phyloP scores from a whole-genome alignment of 495 filamentous ascomycete species.

The Penicillium alfredii region DNA sequence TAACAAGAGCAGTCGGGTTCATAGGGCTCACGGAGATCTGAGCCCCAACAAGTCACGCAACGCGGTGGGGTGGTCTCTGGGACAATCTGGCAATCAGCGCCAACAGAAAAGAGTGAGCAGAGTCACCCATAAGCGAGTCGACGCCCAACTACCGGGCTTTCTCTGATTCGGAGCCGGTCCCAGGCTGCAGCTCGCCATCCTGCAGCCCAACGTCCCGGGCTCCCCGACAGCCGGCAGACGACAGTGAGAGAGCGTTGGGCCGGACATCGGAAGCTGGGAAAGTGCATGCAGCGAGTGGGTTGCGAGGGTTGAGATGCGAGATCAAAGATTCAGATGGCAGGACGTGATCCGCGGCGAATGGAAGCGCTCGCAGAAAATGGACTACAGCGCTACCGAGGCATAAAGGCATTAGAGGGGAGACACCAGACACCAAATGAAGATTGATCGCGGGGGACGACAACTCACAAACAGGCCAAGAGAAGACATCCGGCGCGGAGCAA shows the following conservation, averaged over 20 bases:
- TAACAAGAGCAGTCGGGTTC: no score
- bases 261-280: constrained; percentile 17
- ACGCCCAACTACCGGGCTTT: constrained; percentile 14
- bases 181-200: constrained; percentile 46
- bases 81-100: constrained; percentile 13
- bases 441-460: no score
- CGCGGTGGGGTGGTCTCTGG: no score
- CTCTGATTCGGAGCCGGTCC: constrained; percentile 22
- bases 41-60: no score
- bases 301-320: constrained; percentile 2
- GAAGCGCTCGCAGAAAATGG: constrained; percentile 11
- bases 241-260: constrained; percentile 14
- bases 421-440: no score
- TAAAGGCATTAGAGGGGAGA: no score
- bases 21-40: no score
- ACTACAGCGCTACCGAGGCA: no score
- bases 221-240: constrained; percentile 13
- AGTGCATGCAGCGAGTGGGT: constrained; percentile 13
- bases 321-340: not conserved
- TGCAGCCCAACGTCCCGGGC: constrained; percentile 75
- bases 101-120: constrained; percentile 8
- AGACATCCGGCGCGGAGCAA: constrained; percentile 23
- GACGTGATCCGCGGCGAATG: not conserved
- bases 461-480: constrained; percentile 30
- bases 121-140: constrained; percentile 7